A percentile compares a stretch with the other conserved stretches of the same genome.
phyloP scores from a whole-genome alignment of 2,329 filamentous ascomycete genomes.

The Diaporthe citriasiana region DNA sequence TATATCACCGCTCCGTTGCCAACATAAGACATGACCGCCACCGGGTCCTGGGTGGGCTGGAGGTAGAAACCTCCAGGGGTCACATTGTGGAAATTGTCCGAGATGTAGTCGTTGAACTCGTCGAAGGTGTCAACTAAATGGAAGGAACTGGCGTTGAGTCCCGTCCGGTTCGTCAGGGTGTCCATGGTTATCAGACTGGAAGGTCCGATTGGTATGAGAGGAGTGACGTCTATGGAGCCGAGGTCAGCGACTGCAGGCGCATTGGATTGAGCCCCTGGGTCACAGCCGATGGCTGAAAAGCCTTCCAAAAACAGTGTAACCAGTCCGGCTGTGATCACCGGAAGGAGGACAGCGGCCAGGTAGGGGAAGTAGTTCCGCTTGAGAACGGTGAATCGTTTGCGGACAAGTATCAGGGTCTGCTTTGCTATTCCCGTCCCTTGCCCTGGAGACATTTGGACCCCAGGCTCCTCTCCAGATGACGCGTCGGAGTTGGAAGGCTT shows the following conservation, averaged over 20 bases:
- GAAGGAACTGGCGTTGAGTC: conserved; percentile 35
- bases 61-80: conserved; percentile 87
- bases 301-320: conserved; percentile 81
- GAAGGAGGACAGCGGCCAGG: conserved; percentile 80
- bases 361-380: conserved; percentile 85
- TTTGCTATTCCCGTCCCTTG: conserved; percentile 45
- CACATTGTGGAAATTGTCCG: conserved; percentile 74
- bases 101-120: conserved; percentile 78
- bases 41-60: conserved; percentile 35
- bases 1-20: conserved; percentile 35
- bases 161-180: conserved; percentile 38
- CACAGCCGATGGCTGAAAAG: conserved; percentile 65
- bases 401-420: conserved; percentile 82
- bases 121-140: conserved; percentile 71
- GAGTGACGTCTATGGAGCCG: conserved; percentile 47
- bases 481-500: conserved; percentile 32
- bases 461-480: conserved; percentile 31
- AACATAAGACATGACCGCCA: conserved; percentile 38
- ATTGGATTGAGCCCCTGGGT: conserved; percentile 58
- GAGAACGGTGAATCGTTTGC: conserved; percentile 83
- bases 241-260: conserved; percentile 29
- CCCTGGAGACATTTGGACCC: conserved; percentile 38
- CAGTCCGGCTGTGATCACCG: conserved; percentile 83
- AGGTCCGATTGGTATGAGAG: conserved; percentile 61
- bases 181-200: conserved; percentile 42